phyloP scores from a whole-genome alignment of 805 yeast genomes.

The Candida hispaniensis region DNA sequence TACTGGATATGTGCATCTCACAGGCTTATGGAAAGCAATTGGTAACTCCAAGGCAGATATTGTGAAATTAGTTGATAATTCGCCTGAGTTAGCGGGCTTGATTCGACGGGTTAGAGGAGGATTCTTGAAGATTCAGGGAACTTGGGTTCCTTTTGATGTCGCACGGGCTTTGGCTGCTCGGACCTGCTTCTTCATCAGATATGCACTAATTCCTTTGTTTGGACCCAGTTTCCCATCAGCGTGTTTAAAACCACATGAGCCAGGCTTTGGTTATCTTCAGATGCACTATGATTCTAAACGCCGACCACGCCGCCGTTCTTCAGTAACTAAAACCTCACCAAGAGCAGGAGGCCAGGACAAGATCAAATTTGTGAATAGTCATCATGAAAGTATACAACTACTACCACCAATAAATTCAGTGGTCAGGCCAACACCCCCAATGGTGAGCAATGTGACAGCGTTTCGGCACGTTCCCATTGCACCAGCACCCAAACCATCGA shows the following conservation, averaged over 20 bases:
- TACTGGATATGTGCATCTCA: conserved; percentile 77
- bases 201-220: conserved; percentile 65
- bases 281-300: conserved; percentile 22
- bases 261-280: conserved; percentile 54
- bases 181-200: conserved; percentile 70
- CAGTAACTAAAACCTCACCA: no score
- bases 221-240: conserved; percentile 56
- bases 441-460: no score
- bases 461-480: no score
- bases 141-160: conserved; percentile 72
- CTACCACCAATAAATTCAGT: no score
- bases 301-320: conserved; percentile 19
- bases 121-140: conserved; percentile 82
- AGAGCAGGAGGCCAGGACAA: no score
- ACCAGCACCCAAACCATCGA: no score
- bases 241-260: conserved; percentile 49
- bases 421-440: no score
- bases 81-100: conserved; percentile 51
- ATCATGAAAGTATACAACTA: no score
- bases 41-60: conserved; percentile 68
- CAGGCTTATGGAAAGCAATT: conserved; percentile 76
- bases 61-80: conserved; percentile 52
- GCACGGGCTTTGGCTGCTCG: conserved; percentile 58
- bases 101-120: conserved; percentile 81
- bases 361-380: no score